These are phyloP conservation scores for Galerina marginata DNA, from an alignment of 768 basidiomycete genomes.

Conservation along the genomic window DNA sequence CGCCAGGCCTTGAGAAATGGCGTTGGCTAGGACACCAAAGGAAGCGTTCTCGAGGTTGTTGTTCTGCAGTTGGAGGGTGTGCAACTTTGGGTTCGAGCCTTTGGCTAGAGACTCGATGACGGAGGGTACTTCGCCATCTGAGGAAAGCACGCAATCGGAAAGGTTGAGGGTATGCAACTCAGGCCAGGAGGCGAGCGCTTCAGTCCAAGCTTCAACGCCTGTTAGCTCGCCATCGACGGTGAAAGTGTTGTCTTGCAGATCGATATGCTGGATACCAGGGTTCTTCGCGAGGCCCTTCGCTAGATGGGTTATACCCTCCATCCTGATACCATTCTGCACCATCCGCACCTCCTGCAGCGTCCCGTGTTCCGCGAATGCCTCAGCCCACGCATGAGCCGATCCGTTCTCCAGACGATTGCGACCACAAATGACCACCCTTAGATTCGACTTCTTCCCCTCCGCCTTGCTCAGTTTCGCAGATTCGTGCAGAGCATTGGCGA, in stretches of 20 bases:
- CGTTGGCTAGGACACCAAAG: conserved; percentile 69
- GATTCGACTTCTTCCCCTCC: conserved; percentile 70
- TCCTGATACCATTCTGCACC: conserved; percentile 98
- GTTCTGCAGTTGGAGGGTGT: conserved; percentile 85
- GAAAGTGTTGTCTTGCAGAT: conserved; percentile 93
- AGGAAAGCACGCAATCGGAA: conserved; percentile 88
- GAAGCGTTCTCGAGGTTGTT: conserved; percentile 83
- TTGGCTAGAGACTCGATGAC: conserved; percentile 63
- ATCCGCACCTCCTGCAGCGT: conserved; percentile 85
- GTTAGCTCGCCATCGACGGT: conserved; percentile 59
- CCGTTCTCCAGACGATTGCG: conserved; percentile 96
- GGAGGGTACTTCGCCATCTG: conserved; percentile 77
- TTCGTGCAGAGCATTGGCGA: conserved; percentile 82
- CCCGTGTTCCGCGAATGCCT: conserved; percentile 85
- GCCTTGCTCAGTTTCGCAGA: conserved; percentile 73
- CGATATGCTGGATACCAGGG: conserved; percentile 71
- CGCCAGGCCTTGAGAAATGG: conserved; percentile 63
- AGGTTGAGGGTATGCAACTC: conserved; percentile 81
- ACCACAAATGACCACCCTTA: conserved; percentile 87
- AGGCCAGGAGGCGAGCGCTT: conserved; percentile 72
- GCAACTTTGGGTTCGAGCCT: conserved; percentile 78
- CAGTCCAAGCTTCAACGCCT: conserved; percentile 64
- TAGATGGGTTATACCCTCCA: conserved; percentile 85
- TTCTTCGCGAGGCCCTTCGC: conserved; percentile 76
- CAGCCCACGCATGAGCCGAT: conserved; percentile 81